Percentiles rank a stretch among this genome's conserved stretches.
These are phyloP conservation scores for Daedaleopsis sinensis DNA, from an alignment of 768 basidiomycete species.

Conservation along the genomic window DNA sequence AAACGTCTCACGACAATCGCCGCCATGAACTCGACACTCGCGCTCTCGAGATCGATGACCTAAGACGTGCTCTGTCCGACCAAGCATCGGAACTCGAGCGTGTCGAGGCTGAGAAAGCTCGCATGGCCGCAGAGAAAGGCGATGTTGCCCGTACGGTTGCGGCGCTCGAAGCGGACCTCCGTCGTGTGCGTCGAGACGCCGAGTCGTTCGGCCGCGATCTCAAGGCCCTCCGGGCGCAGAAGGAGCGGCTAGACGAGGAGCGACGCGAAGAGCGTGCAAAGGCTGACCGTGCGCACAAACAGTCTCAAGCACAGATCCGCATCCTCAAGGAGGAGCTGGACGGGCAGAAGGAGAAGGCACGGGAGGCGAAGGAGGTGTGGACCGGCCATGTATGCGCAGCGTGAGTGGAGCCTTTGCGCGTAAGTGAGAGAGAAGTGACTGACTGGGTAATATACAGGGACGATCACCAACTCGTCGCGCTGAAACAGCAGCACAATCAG, in stretches of 20 bases:
- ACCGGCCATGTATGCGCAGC: conserved; percentile 59
- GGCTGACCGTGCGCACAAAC: conserved; percentile 68
- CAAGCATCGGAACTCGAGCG: conserved; percentile 65
- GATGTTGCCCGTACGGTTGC: conserved; percentile 71
- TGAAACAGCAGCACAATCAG: conserved; percentile 73
- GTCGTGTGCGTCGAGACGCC: conserved; percentile 74
- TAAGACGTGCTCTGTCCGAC: conserved; percentile 65
- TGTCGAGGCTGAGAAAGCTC: conserved; percentile 64
- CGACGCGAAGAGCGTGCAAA: conserved; percentile 51
- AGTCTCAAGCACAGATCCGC: conserved; percentile 65
- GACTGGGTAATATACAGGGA: conserved; percentile 43
- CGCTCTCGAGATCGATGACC: conserved; percentile 72
- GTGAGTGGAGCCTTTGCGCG: conserved; percentile 42
- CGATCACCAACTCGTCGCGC: conserved; percentile 50
- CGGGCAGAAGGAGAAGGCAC: conserved; percentile 51
- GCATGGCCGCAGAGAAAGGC: conserved; percentile 61
- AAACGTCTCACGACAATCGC: conserved; percentile 69
- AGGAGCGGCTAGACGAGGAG: conserved; percentile 52
- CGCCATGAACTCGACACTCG: conserved; percentile 76
- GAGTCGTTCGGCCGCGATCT: conserved; percentile 80
- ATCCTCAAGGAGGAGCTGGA: conserved; percentile 69
- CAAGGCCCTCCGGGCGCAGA: conserved; percentile 65
- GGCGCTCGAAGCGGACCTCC: conserved; percentile 70
- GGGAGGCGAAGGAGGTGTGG: conserved; percentile 48
- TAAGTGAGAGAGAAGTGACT: not conserved